phyloP scores from a whole-genome alignment of 345 rosid species.

The Noccaea bulbosa region DNA sequence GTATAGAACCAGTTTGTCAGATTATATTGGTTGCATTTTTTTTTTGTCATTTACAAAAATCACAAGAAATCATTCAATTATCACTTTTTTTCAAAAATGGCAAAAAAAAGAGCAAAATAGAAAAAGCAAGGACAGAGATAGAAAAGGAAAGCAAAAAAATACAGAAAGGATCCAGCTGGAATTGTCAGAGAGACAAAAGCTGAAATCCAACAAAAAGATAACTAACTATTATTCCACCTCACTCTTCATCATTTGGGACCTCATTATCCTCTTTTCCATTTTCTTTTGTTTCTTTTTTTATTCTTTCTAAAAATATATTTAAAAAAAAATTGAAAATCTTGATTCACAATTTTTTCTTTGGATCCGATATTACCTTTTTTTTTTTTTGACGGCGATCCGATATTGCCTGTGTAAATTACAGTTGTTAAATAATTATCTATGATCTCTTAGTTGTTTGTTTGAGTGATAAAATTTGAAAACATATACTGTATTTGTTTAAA shows the following conservation, averaged over 20 bases:
- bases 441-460: too few species aligned
- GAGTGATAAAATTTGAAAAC: too few species aligned
- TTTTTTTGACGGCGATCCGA: too few species aligned
- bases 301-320: background rate
- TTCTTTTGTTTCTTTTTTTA: background rate
- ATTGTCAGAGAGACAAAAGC: conserved; percentile 42
- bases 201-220: conserved; percentile 27
- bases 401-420: too few species aligned
- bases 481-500: too few species aligned
- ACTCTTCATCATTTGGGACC: conserved; percentile 31
- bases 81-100: conserved; percentile 17
- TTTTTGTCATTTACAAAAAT: conserved; percentile 26
- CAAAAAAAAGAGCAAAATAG: background rate
- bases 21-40: conserved; percentile 28
- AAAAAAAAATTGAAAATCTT: too few species aligned
- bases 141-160: conserved; percentile 32
- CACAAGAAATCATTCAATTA: conserved; percentile 21
- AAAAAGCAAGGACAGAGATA: conserved; percentile 6
- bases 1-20: background rate
- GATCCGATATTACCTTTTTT: too few species aligned
- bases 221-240: conserved; percentile 23
- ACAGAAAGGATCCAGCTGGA: conserved; percentile 44
- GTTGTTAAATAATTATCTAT: too few species aligned
- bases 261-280: conserved; percentile 7
- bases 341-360: too few species aligned